Base-by-base conservation (phyloP, 73 alveolate species). In the Paramecium octaurelia region DNA sequence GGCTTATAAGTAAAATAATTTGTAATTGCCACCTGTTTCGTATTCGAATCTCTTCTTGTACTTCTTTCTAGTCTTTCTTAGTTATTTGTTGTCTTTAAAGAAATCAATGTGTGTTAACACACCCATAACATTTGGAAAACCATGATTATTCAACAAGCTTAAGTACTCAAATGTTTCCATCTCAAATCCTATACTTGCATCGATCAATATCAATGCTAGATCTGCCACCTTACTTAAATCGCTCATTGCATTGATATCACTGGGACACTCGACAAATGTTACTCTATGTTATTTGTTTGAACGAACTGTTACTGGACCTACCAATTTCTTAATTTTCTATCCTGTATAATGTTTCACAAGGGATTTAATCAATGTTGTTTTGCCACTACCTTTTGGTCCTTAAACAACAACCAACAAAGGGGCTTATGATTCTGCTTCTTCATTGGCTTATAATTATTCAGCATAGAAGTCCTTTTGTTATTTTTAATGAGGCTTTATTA, bases 121-220 rank as follows among this genome's bases (percentile, higher is more conserved):
- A 16, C 99, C 99, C 98, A 98, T 95, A 27, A 97, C 98, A 75
- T 96, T 93, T 27, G 99, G 99, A 94, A 98, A 95, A 16, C 99
- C 99, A 92, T 98, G 99, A 96, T 96, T 97, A 87, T 97, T 96
- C 24, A 98, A 87, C 3, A 98, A 88, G 60, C 98, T 96, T 80
- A 99, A 94, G 95, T 98, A 99, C 96, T 99, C 99, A 87, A 99
- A 99, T 42, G 99, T 99, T 93, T 98, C 99, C 99, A 99, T 97
- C 94, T 99, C 99, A 96, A 98, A 98, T 18, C 99, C 99, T 50
- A 98, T 96, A 69, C 99, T 93, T 2, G 99, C 99, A 93, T 99
- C 99, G 46, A 99, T 96, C 84, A 99, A 88, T 36, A 98, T 92
- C 89, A 99, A 92, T 46, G 99, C 99, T 14, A 98, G 92, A 94